These are phyloP conservation scores for Penicillium mononematosum DNA, from an alignment of 495 filamentous ascomycete species.

Conservation along the genomic window DNA sequence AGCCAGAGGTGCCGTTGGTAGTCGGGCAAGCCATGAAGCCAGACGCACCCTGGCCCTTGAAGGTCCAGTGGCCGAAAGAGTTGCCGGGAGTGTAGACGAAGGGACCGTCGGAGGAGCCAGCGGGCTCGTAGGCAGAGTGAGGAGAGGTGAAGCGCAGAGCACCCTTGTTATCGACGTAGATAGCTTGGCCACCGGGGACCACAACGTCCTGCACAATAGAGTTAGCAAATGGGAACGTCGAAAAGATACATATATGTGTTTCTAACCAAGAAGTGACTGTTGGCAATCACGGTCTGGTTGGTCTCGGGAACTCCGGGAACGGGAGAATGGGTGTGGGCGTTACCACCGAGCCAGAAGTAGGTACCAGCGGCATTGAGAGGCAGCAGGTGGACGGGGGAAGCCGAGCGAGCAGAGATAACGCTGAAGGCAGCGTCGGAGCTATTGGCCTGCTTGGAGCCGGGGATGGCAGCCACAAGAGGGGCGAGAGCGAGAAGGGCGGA, in stretches of 20 bases:
- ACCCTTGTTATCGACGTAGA: conserved; percentile 56
- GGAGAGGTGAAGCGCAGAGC: conserved; percentile 54
- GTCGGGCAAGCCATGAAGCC: conserved; percentile 42
- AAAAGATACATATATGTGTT: neutral
- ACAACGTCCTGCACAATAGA: conserved; percentile 38
- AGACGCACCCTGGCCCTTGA: conserved; percentile 25
- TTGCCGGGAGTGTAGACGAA: conserved; percentile 36
- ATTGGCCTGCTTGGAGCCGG: conserved; percentile 17
- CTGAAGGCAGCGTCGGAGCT: conserved; percentile 22
- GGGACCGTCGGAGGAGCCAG: conserved; percentile 44
- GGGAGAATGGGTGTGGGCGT: conserved; percentile 33
- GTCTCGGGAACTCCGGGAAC: conserved; percentile 20
- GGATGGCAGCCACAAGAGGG: conserved; percentile 27
- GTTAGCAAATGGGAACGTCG: conserved; percentile 7
- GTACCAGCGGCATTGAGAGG: conserved; percentile 32
- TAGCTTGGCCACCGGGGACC: conserved; percentile 62
- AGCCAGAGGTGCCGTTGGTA: conserved; percentile 11
- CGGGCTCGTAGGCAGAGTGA: conserved; percentile 54
- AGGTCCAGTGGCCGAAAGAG: conserved; percentile 27
- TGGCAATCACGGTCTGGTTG: conserved; percentile 36
- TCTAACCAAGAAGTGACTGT: conserved; percentile 23
- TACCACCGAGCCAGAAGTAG: conserved; percentile 37
- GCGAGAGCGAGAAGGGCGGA: conserved; percentile 27
- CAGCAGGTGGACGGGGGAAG: conserved; percentile 34
- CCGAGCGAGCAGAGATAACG: conserved; percentile 36